A percentile compares a stretch with the other conserved stretches of the same genome.
Evolutionary conservation across 768 basidiomycete genomes (phyloP).

Genomic region (Epithele typhae): DNA sequence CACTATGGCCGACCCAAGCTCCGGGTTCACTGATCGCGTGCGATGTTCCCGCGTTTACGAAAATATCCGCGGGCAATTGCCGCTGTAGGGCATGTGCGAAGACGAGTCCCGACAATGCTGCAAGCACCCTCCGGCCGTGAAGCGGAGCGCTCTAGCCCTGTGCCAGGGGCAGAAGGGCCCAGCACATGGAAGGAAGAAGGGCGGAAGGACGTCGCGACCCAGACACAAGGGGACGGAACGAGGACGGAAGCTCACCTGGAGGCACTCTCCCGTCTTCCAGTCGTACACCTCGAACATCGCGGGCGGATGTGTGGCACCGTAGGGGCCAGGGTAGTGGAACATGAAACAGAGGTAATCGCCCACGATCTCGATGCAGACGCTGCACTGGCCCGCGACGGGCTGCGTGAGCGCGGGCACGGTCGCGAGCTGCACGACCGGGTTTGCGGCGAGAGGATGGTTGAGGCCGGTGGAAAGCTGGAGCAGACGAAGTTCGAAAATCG

Average conservation of each 20-base stretch:
- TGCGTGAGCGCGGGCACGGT: neutral
- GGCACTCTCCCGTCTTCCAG: conserved; percentile 25
- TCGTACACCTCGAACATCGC: conserved; percentile 18
- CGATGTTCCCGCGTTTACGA: too few relatives aligned
- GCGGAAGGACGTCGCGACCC: too few relatives aligned
- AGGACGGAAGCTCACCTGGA: conserved; percentile 9
- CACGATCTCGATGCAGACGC: conserved; percentile 22
- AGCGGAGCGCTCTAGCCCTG: too few relatives aligned
- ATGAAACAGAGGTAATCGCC: conserved; percentile 19
- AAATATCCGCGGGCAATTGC: too few relatives aligned
- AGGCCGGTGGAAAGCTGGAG: conserved; percentile 19
- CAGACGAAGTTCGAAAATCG: conserved; percentile 12
- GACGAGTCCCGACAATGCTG: too few relatives aligned
- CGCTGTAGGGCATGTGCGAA: too few relatives aligned
- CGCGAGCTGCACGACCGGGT: conserved; percentile 12
- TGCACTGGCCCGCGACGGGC: conserved; percentile 5
- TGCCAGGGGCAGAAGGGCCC: neutral
- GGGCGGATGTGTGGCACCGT: conserved; percentile 1
- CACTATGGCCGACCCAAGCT: too few relatives aligned
- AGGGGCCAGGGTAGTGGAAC: conserved; percentile 15
- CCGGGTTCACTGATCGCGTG: too few relatives aligned
- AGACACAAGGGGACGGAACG: too few relatives aligned
- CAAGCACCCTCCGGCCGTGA: too few relatives aligned
- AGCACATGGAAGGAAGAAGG: too few relatives aligned
- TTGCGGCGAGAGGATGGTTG: conserved; percentile 17